Evolutionary conservation across 192 early-diverging fungal species (phyloP), one percentile per base, ranked within the genome.

Genomic region (Paraglomus occultum): DNA sequence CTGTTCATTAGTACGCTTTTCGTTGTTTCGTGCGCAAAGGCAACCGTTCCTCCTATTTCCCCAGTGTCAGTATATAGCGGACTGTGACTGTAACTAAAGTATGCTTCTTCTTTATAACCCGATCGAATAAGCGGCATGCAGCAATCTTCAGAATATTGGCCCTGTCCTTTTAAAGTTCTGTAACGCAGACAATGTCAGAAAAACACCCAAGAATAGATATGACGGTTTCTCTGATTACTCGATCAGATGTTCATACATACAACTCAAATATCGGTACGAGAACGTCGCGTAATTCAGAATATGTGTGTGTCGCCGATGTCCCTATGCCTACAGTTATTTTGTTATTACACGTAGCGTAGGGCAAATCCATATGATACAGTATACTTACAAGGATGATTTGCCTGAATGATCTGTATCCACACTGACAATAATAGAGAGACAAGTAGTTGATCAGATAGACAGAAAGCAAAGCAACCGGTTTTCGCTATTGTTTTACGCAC

Each of bases 101-200:
- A 79, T 23, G 69, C 72, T 61, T 80, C 78, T 57, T 80, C 78
- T 4, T 63, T 57, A 23, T 76, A 80, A 23, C 78, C 78, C 9
- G 67, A 74, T 20, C 78, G 70, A 23, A 50, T 18, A 5, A 64
- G 11, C 10, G 48, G 15, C n/a, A n/a, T n/a, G 1, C 38, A 50
- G 6, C 17, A 23, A 63, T 64, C 48, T 22, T 62, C 61, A 39
- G 42, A 7, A 44, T 50, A 71, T 60, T 7, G 23, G 38, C 45
- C 54, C 49, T 44, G 39, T 12, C 23, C 45, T 23, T 54, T 61
- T 23, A 17, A 9, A 8, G 14, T 48, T n/a, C 49, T 58, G 31
- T 55, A 52, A 71, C 39, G 12, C 10, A 58, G 2, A 58, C 14
- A 18, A 58, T 15, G 55, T 39, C n/a, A 14, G 38, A 39, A 18